Evolutionary conservation across 805 yeast species (phyloP), one percentile per base, ranked within the genome.

Genomic region (Cyberlindnera euphorbiiphila): DNA sequence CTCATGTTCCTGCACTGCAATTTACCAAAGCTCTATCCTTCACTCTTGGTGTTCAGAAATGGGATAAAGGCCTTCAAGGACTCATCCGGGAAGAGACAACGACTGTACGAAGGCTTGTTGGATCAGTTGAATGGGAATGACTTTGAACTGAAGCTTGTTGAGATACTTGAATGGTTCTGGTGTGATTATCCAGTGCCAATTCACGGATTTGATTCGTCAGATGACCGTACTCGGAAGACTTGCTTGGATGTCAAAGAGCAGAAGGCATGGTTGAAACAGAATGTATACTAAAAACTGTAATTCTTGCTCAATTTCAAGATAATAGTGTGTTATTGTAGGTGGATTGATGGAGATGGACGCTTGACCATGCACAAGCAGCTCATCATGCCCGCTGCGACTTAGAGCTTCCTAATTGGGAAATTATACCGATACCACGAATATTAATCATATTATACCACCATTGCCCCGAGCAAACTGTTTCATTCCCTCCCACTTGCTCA

Each of bases 181-280:
- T 53, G 56, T 41, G 37, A 38, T 7, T 25, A 37, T 36, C 54
- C 59, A 7, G 43, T 64, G 11, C 45, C 56, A 12, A 45, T 68
- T 18, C 55, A 56, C 6, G 56, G 57, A 8, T 62, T 61, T 39
- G 56, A 34, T 6, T 23, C 18, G 8, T 25, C 51, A 25, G 50
- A 60, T 8, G 61, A 65, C n/a, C n/a, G n/a, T n/a, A n/a, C n/a
- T 13, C 53, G 53, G 41, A 44, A 60, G 17, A 45, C 67, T 25
- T 69, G 74, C 41, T 38, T 38, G 14, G 73, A 67, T 38, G 45
- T 69, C n/a, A 33, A 39, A 11, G 56, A 45, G 19, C 74, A 69
- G 26, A 41, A 60, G 26, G 47, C 37, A 9, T 67, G 61, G 45
- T 54, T 69, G 36, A 50, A 47, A 22, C 36, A 38, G 34, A 32